phyloP scores from a whole-genome alignment of 495 filamentous ascomycete genomes.

The Schizothecium vesticola region DNA sequence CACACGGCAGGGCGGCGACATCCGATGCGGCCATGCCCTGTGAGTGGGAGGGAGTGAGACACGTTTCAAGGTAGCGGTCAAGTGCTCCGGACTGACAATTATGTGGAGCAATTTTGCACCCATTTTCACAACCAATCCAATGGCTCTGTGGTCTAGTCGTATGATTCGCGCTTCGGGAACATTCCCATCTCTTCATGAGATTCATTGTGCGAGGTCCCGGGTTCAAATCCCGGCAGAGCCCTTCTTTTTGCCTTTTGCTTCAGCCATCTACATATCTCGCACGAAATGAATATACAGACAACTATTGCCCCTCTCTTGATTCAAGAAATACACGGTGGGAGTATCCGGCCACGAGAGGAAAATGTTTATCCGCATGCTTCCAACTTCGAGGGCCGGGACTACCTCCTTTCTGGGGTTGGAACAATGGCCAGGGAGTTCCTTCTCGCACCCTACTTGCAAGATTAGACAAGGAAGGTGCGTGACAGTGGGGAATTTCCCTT shows the following conservation, averaged over 20 bases:
- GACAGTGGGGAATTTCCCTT: background rate
- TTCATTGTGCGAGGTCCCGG: background rate
- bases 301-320: background rate
- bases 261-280: background rate
- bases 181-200: background rate
- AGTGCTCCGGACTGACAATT: background rate
- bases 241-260: background rate
- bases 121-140: background rate
- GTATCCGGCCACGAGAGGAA: background rate
- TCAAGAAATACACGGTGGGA: background rate
- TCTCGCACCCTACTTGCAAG: background rate
- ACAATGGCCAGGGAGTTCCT: background rate
- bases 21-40: background rate
- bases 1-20: background rate
- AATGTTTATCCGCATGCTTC: background rate
- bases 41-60: background rate
- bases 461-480: background rate
- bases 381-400: no score
- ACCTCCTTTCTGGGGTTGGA: background rate
- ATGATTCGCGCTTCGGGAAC: background rate
- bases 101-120: background rate
- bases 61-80: background rate
- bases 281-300: no score
- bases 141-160: background rate
- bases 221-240: background rate